Percentiles rank a stretch among this genome's conserved stretches.
Evolutionary conservation across 306 rosid species (phyloP).

Genomic region (Bauhinia variegata): DNA sequence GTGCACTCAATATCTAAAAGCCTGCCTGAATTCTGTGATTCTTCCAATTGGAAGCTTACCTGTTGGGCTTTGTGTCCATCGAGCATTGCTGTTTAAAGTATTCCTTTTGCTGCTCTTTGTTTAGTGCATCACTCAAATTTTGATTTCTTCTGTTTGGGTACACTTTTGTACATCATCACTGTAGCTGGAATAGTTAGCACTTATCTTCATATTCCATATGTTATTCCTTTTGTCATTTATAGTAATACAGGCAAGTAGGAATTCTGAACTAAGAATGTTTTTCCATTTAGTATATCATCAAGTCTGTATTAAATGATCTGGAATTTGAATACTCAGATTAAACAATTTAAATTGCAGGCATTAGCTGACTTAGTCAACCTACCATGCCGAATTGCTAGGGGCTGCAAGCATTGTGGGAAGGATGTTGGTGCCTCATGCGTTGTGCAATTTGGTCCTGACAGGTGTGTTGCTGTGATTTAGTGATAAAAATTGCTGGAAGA

Average conservation of each 20-base stretch:
- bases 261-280: constrained; percentile 25
- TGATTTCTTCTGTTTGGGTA: constrained; percentile 17
- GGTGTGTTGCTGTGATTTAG: constrained; percentile 48
- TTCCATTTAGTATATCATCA: constrained; percentile 10
- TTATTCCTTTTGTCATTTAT: constrained; percentile 5
- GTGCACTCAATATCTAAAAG: constrained; percentile 62
- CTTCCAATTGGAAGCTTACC: constrained; percentile 89
- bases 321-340: constrained; percentile 1
- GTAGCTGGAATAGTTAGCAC: constrained; percentile 1
- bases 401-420: constrained; percentile 82
- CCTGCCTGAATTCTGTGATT: constrained; percentile 67
- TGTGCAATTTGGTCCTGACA: constrained; percentile 75
- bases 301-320: constrained; percentile 18
- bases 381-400: constrained; percentile 93
- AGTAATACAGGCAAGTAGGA: constrained; percentile 1
- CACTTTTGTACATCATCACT: constrained; percentile 20
- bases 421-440: constrained; percentile 84
- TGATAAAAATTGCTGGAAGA: constrained; percentile 8
- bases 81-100: constrained; percentile 93
- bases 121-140: constrained; percentile 14
- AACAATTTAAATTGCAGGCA: constrained; percentile 60
- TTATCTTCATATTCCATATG: constrained; percentile 21
- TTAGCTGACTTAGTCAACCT: constrained; percentile 81
- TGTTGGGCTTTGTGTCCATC: constrained; percentile 88
- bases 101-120: constrained; percentile 15